Evolutionary conservation across 1,284 basidiomycete species (phyloP).

Genomic region (Serendipita sp.): DNA sequence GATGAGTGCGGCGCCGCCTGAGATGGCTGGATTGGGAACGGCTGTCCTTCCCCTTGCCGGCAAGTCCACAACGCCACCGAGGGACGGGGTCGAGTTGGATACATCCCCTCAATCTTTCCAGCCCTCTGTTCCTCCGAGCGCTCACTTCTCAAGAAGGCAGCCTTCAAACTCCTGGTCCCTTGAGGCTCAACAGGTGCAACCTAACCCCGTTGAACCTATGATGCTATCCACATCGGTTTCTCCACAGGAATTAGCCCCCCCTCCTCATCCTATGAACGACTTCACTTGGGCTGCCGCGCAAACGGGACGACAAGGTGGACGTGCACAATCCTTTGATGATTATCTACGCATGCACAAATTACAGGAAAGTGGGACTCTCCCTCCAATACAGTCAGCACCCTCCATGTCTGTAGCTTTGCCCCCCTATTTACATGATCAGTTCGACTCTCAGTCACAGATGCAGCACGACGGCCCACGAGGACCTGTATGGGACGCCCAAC

Average conservation of each 20-base stretch:
- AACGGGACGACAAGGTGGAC: background rate
- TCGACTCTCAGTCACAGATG: no score
- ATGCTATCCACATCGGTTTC: background rate
- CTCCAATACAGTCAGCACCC: background rate
- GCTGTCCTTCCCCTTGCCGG: background rate
- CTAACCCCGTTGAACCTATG: no score
- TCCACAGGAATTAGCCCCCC: background rate
- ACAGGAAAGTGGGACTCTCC: background rate
- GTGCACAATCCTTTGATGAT: constrained; percentile 5
- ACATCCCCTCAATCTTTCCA: background rate
- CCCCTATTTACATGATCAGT: background rate
- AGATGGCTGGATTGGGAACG: background rate
- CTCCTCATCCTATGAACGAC: background rate
- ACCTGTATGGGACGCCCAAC: no score
- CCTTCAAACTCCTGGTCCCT: background rate
- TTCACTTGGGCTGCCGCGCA: background rate
- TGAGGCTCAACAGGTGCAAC: background rate
- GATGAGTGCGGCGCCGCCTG: background rate
- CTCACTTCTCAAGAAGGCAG: background rate
- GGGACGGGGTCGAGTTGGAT: background rate
- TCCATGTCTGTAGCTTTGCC: background rate
- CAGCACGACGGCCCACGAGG: no score
- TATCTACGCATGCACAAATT: background rate
- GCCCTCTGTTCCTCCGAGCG: background rate
- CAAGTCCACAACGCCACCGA: background rate